phyloP scores from a whole-genome alignment of 148 eudicot genomes.

The Persicaria maculosa region DNA sequence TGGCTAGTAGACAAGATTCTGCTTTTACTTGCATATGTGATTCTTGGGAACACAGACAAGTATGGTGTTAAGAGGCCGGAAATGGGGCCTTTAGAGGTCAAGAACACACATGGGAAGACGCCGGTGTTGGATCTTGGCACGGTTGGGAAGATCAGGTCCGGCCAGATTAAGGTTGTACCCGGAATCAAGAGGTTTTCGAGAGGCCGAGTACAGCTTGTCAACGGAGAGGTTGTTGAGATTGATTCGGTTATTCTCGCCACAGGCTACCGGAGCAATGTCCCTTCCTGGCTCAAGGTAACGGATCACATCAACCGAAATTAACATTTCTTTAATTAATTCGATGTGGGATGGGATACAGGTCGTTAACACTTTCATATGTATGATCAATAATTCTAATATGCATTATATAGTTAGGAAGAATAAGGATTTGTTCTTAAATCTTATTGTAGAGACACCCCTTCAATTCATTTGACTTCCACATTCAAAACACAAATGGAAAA shows the following conservation, averaged over 20 bases:
- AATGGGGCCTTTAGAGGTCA: constrained; percentile 81
- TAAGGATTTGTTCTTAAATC: no score
- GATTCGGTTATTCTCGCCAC: constrained; percentile 15
- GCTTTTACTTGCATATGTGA: constrained; percentile 48
- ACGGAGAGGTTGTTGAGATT: constrained; percentile 12
- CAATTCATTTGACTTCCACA: no score
- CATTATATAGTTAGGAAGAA: no score
- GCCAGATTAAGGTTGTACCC: constrained; percentile 55
- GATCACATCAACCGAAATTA: neutral
- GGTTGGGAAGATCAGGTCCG: constrained; percentile 52
- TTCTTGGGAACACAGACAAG: constrained; percentile 53
- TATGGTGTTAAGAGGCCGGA: constrained; percentile 67
- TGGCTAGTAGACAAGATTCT: constrained; percentile 71
- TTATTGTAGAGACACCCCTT: no score
- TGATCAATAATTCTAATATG: no score
- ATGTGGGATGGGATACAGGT: neutral
- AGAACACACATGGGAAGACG: constrained; percentile 76
- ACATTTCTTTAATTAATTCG: neutral
- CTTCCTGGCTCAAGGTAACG: constrained; percentile 15
- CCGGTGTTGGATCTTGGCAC: constrained; percentile 92
- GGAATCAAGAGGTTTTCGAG: constrained; percentile 15
- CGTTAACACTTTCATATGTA: no score
- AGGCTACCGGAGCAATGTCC: constrained; percentile 17
- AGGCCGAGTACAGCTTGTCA: constrained; percentile 10
- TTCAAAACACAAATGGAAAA: no score